Evolutionary conservation across 1,284 basidiomycete genomes (phyloP).

Genomic region (Blastosporella zonata): DNA sequence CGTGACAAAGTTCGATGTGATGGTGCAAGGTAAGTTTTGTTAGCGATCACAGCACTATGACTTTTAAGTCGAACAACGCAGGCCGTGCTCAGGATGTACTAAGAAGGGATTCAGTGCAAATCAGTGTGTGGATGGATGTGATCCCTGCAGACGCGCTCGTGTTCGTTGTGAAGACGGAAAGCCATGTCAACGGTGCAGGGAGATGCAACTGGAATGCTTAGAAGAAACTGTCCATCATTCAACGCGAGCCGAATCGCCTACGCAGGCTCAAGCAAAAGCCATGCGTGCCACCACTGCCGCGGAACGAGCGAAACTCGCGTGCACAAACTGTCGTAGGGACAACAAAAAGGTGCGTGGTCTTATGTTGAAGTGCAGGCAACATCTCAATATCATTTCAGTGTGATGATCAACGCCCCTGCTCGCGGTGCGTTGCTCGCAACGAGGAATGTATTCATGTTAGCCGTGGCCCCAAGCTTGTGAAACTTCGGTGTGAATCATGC

Average conservation of each 20-base stretch:
- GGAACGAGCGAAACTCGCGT: slow-evolving; percentile 54
- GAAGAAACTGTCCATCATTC: slow-evolving; percentile 28
- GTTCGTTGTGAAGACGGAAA: slow-evolving; percentile 53
- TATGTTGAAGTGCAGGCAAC: slow-evolving; percentile 1
- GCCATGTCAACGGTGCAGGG: slow-evolving; percentile 47
- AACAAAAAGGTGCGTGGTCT: slow-evolving; percentile 51
- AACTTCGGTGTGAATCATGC: slow-evolving; percentile 55
- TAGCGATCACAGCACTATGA: slow-evolving; percentile 1
- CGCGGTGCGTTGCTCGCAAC: slow-evolving; percentile 48
- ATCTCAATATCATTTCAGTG: slow-evolving; percentile 33
- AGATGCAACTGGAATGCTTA: slow-evolving; percentile 39
- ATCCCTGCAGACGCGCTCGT: slow-evolving; percentile 49
- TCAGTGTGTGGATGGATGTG: slow-evolving; percentile 54
- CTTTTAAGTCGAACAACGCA: slow-evolving; percentile 19
- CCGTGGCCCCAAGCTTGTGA: slow-evolving; percentile 51
- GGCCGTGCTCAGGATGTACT: slow-evolving; percentile 52
- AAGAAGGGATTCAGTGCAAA: slow-evolving; percentile 48
- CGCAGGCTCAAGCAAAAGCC: slow-evolving; percentile 21
- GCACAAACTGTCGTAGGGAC: slow-evolving; percentile 52
- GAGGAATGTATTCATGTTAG: slow-evolving; percentile 55
- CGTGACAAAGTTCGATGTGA: slow-evolving; percentile 60
- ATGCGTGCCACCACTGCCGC: slow-evolving; percentile 30
- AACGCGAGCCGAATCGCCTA: slow-evolving; percentile 23
- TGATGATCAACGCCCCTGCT: slow-evolving; percentile 57
- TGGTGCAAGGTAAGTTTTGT: slow-evolving; percentile 41